Conservation (phyloP, 495 filamentous ascomycete genomes). For the Aspergillus olivimuriae region DNA sequence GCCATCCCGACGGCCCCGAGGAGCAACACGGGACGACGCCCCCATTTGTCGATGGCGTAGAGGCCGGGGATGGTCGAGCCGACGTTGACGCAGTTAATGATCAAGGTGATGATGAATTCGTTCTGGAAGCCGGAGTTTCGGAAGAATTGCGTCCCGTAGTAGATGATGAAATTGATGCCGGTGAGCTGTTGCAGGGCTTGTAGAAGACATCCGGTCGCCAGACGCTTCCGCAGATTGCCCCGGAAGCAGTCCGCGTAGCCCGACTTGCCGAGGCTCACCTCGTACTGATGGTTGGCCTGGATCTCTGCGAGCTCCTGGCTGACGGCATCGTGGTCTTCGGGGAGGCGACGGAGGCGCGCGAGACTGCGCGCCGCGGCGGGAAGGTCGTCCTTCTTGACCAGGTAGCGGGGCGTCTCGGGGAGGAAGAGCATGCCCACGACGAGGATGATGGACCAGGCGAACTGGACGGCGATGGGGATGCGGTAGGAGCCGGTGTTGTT, state of each 20-base stretch:
- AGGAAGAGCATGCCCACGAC: slow-evolving; percentile 1
- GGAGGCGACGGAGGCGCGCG: background rate
- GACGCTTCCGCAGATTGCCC: background rate
- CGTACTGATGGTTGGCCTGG: slow-evolving; percentile 2
- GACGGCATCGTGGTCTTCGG: background rate
- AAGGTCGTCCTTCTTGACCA: background rate
- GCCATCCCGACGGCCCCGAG: background rate
- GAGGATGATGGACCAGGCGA: slow-evolving; percentile 1
- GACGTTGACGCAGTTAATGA: background rate
- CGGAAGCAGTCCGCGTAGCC: background rate
- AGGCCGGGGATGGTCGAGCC: background rate
- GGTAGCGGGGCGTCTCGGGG: slow-evolving; percentile 3
- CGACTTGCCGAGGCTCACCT: background rate
- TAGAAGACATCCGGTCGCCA: background rate
- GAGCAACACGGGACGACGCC: background rate
- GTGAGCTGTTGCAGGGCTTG: background rate
- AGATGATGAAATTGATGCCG: background rate
- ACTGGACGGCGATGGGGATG: background rate
- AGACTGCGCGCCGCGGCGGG: background rate
- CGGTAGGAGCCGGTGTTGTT: background rate
- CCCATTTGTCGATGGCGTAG: background rate
- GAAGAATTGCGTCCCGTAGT: slow-evolving; percentile 2
- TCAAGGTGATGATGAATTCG: background rate
- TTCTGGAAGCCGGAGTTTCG: background rate
- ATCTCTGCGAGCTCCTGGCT: slow-evolving; percentile 1